Evolutionary conservation across 2,329 filamentous ascomycete species (phyloP), one percentile per base, ranked within the genome.

Genomic region (Fusarium nanum): DNA sequence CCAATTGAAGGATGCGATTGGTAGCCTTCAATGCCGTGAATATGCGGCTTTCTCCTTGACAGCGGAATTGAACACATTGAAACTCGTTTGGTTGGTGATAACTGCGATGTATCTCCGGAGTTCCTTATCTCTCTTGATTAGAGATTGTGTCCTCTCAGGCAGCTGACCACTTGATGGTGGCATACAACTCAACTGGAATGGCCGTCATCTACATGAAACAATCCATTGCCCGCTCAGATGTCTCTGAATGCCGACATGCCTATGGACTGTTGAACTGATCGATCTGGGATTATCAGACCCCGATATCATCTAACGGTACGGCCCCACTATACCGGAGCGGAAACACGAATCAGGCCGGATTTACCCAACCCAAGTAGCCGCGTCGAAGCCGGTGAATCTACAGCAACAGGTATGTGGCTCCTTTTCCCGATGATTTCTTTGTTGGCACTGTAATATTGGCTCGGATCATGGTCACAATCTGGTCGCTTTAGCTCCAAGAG

Each of bases 1-100:
- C 34, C 64, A 70, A 70, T 70, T 68, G 59, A 56, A 25, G 47
- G 23, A 37, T 42, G 47, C 50, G 46, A 70, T 71, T 70, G 68
- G 68, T 14, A 65, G 44, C 28, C 44, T 28, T 18, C 34, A 52
- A 68, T 42, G 52, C 64, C 64, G 64, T 52, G 40, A 42, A 49
- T 71, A 70, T 59, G 68, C 68, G 68, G n/a, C 16, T 49, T 34
- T 56, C 44, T 66, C 62, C 48, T 67, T 67, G 63, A 61, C 48
- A 49, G 23, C 56, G 40, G 62, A 67, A 67, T 67, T 46, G 22
- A 50, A 66, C 48, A 61, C 40, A 50, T 62, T 22, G 7, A 61
- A 67, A 41, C 60, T n/a, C 46, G n/a, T 40, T 32, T 49, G 37
- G 9, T 25, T 20, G 44, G 42, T 25, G 44, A 55, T 50, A 53